phyloP scores from a whole-genome alignment of 2,329 filamentous ascomycete species.

The Cladosporium phlei region DNA sequence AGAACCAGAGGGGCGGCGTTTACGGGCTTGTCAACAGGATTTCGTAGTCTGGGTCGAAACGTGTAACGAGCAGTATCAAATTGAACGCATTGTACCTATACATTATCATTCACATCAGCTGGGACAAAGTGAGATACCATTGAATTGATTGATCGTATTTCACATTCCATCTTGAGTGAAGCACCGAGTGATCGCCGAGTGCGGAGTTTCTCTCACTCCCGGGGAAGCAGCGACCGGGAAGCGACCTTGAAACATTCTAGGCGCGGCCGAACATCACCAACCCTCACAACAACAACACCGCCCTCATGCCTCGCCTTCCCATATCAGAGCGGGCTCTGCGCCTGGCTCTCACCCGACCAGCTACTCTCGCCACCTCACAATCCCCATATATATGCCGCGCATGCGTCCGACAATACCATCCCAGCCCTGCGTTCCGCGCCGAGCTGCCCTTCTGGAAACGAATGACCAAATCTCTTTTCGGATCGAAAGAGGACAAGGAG shows the following conservation, averaged over 20 bases:
- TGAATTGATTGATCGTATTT: too few relatives aligned
- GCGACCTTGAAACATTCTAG: slow-evolving; percentile 2
- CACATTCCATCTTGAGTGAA: too few relatives aligned
- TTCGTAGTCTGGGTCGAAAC: slow-evolving; percentile 12
- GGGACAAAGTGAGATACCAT: too few relatives aligned
- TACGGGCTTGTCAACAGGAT: background rate
- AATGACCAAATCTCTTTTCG: slow-evolving; percentile 24
- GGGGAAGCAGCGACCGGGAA: background rate
- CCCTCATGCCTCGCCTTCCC: slow-evolving; percentile 10
- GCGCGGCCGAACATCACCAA: background rate
- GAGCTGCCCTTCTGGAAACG: slow-evolving; percentile 24
- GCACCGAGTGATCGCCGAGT: too few relatives aligned
- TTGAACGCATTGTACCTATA: too few relatives aligned
- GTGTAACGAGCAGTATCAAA: background rate
- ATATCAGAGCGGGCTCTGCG: slow-evolving; percentile 25
- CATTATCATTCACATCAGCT: too few relatives aligned
- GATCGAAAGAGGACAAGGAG: slow-evolving; percentile 21
- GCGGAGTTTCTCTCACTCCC: background rate
- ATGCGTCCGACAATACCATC: slow-evolving; percentile 28
- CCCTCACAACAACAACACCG: background rate
- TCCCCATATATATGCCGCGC: slow-evolving; percentile 26
- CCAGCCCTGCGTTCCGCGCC: slow-evolving; percentile 18
- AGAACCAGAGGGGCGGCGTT: too few relatives aligned
- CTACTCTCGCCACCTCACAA: slow-evolving; percentile 12
- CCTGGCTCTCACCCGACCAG: slow-evolving; percentile 16